phyloP scores from a whole-genome alignment of 805 yeast species.

The Candida michaelii region DNA sequence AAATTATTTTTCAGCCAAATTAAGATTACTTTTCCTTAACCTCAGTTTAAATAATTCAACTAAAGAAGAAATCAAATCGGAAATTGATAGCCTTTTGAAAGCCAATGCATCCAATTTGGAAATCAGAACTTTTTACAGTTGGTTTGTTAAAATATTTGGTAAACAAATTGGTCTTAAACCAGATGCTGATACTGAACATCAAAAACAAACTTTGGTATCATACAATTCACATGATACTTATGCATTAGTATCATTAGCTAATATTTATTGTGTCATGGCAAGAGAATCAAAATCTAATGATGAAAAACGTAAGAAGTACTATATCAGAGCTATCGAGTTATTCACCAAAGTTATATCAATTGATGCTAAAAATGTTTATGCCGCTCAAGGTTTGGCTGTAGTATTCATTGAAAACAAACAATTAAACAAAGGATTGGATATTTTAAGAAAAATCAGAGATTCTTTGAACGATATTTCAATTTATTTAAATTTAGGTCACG shows the following conservation, averaged over 20 bases:
- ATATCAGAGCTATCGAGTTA: conserved; percentile 86
- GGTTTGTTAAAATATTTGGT: conserved; percentile 72
- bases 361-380: conserved; percentile 85
- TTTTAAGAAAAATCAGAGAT: conserved; percentile 86
- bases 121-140: conserved; percentile 86
- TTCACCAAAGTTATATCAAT: conserved; percentile 83
- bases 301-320: conserved; percentile 66
- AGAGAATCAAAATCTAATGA: conserved; percentile 59
- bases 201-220: conserved; percentile 79
- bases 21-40: conserved; percentile 66
- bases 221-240: conserved; percentile 86
- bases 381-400: conserved; percentile 97
- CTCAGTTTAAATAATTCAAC: conserved; percentile 38
- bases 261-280: conserved; percentile 79
- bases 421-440: conserved; percentile 73
- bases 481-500: conserved; percentile 85
- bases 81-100: conserved; percentile 54
- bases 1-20: conserved; percentile 68
- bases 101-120: conserved; percentile 65
- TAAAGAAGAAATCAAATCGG: conserved; percentile 50
- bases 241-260: conserved; percentile 87
- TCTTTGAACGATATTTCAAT: conserved; percentile 82
- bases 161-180: conserved; percentile 47
- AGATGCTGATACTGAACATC: conserved; percentile 72
- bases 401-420: conserved; percentile 84